Evolutionary conservation across 768 basidiomycete species (phyloP).

Genomic region (Suillus clintonianus): DNA sequence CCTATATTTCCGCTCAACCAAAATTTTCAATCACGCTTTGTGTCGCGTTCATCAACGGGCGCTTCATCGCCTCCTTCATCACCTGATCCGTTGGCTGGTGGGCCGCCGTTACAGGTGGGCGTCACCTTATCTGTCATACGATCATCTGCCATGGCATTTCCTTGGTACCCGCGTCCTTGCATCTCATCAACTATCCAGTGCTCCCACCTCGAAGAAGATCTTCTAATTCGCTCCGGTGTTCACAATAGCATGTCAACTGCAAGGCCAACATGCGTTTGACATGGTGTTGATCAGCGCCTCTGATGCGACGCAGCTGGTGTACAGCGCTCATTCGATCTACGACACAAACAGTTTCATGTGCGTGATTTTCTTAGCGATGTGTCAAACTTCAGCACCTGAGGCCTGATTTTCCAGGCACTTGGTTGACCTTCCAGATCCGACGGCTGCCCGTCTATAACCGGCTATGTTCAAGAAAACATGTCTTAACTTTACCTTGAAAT

Average conservation of each 20-base stretch:
- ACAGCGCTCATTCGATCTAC: neutral
- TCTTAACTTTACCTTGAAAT: neutral
- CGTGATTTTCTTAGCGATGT: neutral
- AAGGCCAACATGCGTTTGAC: conserved; percentile 3
- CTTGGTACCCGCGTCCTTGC: neutral
- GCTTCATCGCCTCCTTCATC: neutral
- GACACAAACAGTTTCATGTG: neutral
- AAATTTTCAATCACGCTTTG: neutral
- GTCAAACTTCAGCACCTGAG: neutral
- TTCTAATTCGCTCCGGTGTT: neutral
- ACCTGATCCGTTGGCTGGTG: neutral
- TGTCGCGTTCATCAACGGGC: neutral
- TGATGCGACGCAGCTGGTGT: conserved; percentile 1
- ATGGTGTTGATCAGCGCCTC: neutral
- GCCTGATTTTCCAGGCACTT: neutral
- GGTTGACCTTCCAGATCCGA: neutral
- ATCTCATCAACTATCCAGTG: neutral
- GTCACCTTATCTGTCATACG: no score
- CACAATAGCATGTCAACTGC: conserved; percentile 4
- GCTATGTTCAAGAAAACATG: neutral
- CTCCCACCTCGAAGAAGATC: neutral
- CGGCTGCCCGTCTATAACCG: conserved; percentile 1
- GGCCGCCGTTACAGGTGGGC: neutral
- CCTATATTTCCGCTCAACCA: neutral
- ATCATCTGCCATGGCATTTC: neutral